Percentiles rank a stretch among this genome's conserved stretches.
Evolutionary conservation across 2,329 filamentous ascomycete genomes (phyloP).

Genomic region (Trichoderma sp.): DNA sequence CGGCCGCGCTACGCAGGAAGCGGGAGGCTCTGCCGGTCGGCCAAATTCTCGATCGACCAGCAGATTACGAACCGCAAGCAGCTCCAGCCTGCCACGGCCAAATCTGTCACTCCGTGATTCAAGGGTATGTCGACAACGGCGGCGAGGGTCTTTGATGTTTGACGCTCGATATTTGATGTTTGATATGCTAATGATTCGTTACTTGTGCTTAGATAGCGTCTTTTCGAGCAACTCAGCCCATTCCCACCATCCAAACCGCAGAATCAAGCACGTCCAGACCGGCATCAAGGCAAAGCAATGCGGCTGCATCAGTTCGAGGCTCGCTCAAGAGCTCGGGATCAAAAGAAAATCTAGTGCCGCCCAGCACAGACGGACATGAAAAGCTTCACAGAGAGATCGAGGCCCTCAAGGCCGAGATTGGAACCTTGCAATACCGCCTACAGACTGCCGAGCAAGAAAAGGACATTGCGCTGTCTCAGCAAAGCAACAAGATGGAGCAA

Average conservation of each 20-base stretch:
- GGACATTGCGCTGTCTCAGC: slow-evolving; percentile 73
- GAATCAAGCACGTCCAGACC: slow-evolving; percentile 41
- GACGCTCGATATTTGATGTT: not conserved
- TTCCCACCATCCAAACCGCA: slow-evolving; percentile 60
- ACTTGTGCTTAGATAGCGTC: slow-evolving; percentile 39
- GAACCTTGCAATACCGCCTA: slow-evolving; percentile 82
- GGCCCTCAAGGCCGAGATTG: slow-evolving; percentile 84
- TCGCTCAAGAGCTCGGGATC: slow-evolving; percentile 57
- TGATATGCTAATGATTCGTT: not conserved
- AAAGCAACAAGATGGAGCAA: slow-evolving; percentile 81
- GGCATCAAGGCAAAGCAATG: slow-evolving; percentile 42
- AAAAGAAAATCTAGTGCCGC: slow-evolving; percentile 59
- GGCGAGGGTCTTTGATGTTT: not conserved
- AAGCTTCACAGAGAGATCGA: slow-evolving; percentile 61
- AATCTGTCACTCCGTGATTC: slow-evolving; percentile 39
- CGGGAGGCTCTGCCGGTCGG: slow-evolving; percentile 32
- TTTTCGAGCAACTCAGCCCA: slow-evolving; percentile 53
- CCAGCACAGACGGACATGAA: slow-evolving; percentile 59
- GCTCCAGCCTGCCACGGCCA: slow-evolving; percentile 38
- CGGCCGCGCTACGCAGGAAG: slow-evolving; percentile 34
- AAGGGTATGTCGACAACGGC: slow-evolving; percentile 34
- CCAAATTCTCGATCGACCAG: slow-evolving; percentile 32
- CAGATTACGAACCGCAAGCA: slow-evolving; percentile 36
- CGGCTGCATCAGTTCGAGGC: slow-evolving; percentile 42
- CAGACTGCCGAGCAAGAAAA: slow-evolving; percentile 85